These are phyloP conservation scores for Huiozyma sinensis DNA, from an alignment of 805 yeast genomes.

Conservation along the genomic window DNA sequence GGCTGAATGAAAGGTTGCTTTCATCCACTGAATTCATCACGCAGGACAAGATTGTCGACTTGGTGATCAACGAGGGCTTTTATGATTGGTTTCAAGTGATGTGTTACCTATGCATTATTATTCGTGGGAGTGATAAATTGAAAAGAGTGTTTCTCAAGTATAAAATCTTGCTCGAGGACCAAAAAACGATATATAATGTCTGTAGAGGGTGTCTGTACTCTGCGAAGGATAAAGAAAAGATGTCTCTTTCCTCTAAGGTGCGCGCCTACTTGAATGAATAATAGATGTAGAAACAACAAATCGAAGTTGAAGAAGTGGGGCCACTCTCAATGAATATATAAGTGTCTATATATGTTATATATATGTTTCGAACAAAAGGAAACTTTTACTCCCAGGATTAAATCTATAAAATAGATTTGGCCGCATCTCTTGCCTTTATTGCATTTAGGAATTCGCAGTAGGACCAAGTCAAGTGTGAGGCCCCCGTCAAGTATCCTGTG, in stretches of 20 bases:
- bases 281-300: background rate
- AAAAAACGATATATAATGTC: slow-evolving; percentile 16
- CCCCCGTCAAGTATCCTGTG: slow-evolving; percentile 83
- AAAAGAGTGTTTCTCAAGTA: slow-evolving; percentile 23
- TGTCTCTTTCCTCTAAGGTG: background rate
- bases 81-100: slow-evolving; percentile 49
- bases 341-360: background rate
- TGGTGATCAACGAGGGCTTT: slow-evolving; percentile 70
- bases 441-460: slow-evolving; percentile 70
- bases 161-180: slow-evolving; percentile 18
- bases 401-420: background rate
- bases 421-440: slow-evolving; percentile 45
- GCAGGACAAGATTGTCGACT: slow-evolving; percentile 43
- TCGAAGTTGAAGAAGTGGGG: background rate
- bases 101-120: slow-evolving; percentile 51
- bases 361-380: background rate
- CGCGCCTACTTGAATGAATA: background rate
- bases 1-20: slow-evolving; percentile 8
- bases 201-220: slow-evolving; percentile 7
- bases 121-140: slow-evolving; percentile 29
- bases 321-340: background rate
- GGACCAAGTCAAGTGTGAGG: slow-evolving; percentile 82
- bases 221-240: background rate
- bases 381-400: background rate
- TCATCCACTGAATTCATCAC: slow-evolving; percentile 39